phyloP scores from a whole-genome alignment of 73 alveolate genomes.

The Diophrys sp. region DNA sequence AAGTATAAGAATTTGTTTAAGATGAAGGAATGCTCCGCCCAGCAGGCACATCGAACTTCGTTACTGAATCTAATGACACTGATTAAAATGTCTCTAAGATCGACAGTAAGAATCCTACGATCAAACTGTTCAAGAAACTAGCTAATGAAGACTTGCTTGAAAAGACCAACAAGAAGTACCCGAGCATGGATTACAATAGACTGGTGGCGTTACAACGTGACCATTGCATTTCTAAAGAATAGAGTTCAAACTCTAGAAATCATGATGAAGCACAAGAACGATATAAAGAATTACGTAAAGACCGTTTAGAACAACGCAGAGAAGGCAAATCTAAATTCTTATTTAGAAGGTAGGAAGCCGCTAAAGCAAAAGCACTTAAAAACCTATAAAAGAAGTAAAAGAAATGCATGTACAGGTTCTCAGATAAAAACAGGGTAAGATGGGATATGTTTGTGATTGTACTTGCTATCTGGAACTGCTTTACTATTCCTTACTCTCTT shows the following conservation, averaged over 20 bases:
- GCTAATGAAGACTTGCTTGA: neutral
- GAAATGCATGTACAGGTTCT: slow-evolving; percentile 7
- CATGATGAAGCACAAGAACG: no score
- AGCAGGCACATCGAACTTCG: neutral
- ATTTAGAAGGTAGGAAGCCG: no score
- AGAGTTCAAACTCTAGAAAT: no score
- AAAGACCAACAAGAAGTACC: neutral
- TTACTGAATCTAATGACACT: neutral
- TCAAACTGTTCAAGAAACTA: neutral
- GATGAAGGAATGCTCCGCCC: neutral
- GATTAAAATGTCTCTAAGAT: neutral
- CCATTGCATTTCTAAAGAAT: neutral
- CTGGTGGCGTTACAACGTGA: neutral
- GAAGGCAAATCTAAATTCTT: no score
- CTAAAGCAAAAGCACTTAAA: no score
- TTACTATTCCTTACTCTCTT: slow-evolving; percentile 25
- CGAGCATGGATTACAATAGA: neutral
- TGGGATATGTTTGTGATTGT: slow-evolving; percentile 37
- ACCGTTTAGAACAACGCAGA: no score
- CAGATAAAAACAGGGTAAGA: slow-evolving; percentile 5
- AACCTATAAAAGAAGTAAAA: no score
- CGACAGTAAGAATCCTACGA: neutral
- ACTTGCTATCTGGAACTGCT: slow-evolving; percentile 12
- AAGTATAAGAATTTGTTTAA: neutral
- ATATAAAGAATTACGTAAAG: no score